Evolutionary conservation across 352 stramenopile genomes (phyloP).

Genomic region (Discostella stelligera): DNA sequence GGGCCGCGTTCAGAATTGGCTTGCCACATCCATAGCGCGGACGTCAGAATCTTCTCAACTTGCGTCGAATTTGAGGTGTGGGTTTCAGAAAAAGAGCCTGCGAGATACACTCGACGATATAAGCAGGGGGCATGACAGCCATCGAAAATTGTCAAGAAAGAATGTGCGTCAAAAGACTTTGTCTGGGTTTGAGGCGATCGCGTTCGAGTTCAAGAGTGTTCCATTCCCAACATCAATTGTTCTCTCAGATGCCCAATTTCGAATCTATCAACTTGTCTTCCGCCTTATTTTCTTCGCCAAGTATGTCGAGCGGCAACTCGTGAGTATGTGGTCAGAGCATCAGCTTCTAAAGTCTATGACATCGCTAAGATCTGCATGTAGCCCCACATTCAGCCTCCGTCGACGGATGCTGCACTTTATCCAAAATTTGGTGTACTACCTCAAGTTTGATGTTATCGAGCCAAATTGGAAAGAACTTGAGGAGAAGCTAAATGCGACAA

Average conservation of each 20-base stretch:
- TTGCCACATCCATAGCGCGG: slow-evolving; percentile 79
- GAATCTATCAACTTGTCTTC: slow-evolving; percentile 99
- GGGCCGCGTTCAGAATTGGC: slow-evolving; percentile 88
- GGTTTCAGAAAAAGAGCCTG: slow-evolving; percentile 60
- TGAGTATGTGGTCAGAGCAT: slow-evolving; percentile 94
- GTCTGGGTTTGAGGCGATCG: slow-evolving; percentile 93
- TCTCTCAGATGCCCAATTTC: slow-evolving; percentile 90
- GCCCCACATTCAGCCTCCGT: slow-evolving; percentile 91
- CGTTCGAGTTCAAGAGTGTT: slow-evolving; percentile 91
- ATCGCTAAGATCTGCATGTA: slow-evolving; percentile 83
- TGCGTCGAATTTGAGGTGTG: slow-evolving; percentile 51
- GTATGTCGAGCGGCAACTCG: slow-evolving; percentile 95
- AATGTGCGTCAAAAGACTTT: slow-evolving; percentile 53
- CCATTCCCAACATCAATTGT: slow-evolving; percentile 97
- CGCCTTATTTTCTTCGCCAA: slow-evolving; percentile 99
- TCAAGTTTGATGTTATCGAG: slow-evolving; percentile 96
- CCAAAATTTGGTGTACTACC: slow-evolving; percentile 98
- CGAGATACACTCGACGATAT: slow-evolving; percentile 53
- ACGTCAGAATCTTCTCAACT: slow-evolving; percentile 35
- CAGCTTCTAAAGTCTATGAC: slow-evolving; percentile 84
- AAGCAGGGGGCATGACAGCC: slow-evolving; percentile 22
- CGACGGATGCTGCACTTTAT: slow-evolving; percentile 99
- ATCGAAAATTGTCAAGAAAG: slow-evolving; percentile 42
- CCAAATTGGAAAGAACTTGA: slow-evolving; percentile 90
- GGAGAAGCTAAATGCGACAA: slow-evolving; percentile 75